Percentiles rank a stretch among this genome's conserved stretches.
Evolutionary conservation across 192 early-diverging fungal species (phyloP).

Genomic region (Lunasporangiospora selenospora): DNA sequence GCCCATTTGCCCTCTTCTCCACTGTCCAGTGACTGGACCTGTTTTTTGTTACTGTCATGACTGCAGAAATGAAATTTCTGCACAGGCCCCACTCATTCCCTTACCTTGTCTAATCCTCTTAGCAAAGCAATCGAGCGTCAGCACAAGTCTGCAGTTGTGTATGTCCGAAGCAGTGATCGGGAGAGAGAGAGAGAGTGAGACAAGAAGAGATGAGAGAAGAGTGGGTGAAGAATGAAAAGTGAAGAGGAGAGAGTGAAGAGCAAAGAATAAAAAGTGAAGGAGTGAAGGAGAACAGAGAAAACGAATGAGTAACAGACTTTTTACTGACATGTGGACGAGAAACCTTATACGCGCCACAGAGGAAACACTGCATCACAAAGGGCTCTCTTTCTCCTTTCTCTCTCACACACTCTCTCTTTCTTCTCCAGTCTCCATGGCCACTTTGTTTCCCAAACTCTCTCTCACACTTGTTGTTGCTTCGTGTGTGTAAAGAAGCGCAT

Average conservation of each 20-base stretch:
- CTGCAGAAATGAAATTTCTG: background rate
- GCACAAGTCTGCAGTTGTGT: background rate
- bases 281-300: background rate
- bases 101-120: too few species aligned
- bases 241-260: too few species aligned
- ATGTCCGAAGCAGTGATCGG: background rate
- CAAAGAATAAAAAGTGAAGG: too few species aligned
- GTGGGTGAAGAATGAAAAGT: too few species aligned
- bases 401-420: background rate
- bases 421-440: too few species aligned
- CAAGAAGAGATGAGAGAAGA: background rate
- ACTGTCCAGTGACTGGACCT: background rate
- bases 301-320: background rate
- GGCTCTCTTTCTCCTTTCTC: conserved; percentile 3
- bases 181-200: background rate
- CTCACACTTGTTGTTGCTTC: background rate
- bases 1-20: too few species aligned
- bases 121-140: background rate
- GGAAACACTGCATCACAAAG: background rate
- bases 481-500: background rate
- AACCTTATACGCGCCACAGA: background rate
- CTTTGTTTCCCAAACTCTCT: too few species aligned
- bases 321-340: background rate
- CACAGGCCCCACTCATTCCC: background rate
- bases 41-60: background rate